Percentiles rank a stretch among this genome's conserved stretches.
These are phyloP conservation scores for Fusarium compactum DNA, from an alignment of 2,329 filamentous ascomycete genomes.

Conservation along the genomic window DNA sequence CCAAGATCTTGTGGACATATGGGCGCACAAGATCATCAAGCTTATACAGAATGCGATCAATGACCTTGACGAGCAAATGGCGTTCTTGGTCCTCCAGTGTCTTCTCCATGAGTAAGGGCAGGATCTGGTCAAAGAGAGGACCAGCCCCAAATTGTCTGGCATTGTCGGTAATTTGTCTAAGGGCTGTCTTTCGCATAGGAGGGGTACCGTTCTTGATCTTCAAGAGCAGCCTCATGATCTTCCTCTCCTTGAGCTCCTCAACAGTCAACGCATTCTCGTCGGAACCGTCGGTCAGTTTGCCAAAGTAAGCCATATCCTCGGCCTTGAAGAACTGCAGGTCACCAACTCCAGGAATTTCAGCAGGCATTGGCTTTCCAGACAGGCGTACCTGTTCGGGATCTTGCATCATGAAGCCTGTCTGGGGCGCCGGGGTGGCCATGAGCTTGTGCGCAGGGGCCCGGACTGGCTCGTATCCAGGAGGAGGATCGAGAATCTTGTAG, in stretches of 20 bases:
- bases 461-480: slow-evolving; percentile 90
- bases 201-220: slow-evolving; percentile 99
- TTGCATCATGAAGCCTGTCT: slow-evolving; percentile 96
- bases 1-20: slow-evolving; percentile 97
- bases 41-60: slow-evolving; percentile 98
- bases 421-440: slow-evolving; percentile 78
- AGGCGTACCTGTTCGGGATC: slow-evolving; percentile 87
- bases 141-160: slow-evolving; percentile 95
- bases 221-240: slow-evolving; percentile 95
- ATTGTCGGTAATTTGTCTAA: slow-evolving; percentile 97
- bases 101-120: slow-evolving; percentile 98
- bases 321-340: slow-evolving; percentile 98
- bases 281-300: slow-evolving; percentile 93
- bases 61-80: slow-evolving; percentile 98
- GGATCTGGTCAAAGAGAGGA: slow-evolving; percentile 95
- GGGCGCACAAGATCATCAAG: slow-evolving; percentile 95
- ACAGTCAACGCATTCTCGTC: slow-evolving; percentile 93
- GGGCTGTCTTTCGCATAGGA: slow-evolving; percentile 97
- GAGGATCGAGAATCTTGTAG: slow-evolving; percentile 91
- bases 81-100: slow-evolving; percentile 97
- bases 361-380: slow-evolving; percentile 90
- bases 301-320: slow-evolving; percentile 99
- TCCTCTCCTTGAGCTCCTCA: slow-evolving; percentile 95
- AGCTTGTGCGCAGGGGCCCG: slow-evolving; percentile 81
- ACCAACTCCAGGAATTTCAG: slow-evolving; percentile 94